Evolutionary conservation across 768 basidiomycete genomes (phyloP), one percentile per base, ranked within the genome.

Genomic region (Dioszegia crocea): DNA sequence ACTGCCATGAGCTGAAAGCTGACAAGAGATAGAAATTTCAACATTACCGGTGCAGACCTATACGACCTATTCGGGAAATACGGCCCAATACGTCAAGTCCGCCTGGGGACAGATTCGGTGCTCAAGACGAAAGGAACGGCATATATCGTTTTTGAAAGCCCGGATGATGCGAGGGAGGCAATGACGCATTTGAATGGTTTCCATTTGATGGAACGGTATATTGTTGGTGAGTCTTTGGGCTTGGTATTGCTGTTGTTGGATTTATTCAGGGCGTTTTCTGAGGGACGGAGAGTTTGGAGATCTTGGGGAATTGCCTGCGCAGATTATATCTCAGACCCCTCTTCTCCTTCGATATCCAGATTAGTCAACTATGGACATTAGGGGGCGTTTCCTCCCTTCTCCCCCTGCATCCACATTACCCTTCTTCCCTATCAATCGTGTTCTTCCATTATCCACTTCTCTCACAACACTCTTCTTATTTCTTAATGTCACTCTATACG

Each of bases 41-140:
- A 72, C 54, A 72, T 75, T 56, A 73, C 69, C 14, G 92, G 92
- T 53, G 88, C 91, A 61, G 92, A 97, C 77, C 77, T 97, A 67
- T 97, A 97, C 77, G 94, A 98, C 80, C 81, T 98, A 63, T 98
- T 99, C 68, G 94, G 92, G 56, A 89, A 91, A 63, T 99, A 98
- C 80, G 94, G 94, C 46, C 89, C 89, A 68, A 89, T 99, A 67
- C 86, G 94, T 49, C 94, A 99, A 78, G 86, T 99, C 63, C 85
- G 94, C 62, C 85, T 96, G 64, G 94, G 94, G 47, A 93, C 86
- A 63, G 72, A 76, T 49, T 31, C 50, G 19, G 89, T 91, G 72
- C 81, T 85, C 58, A 97, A 96, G 80, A 88, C 91, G 21, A 89
- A 88, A 74, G 94, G 94, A 27, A 97, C 94, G 9, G 94, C 94